phyloP scores from a whole-genome alignment of 768 basidiomycete genomes.

The Trametes maxima region DNA sequence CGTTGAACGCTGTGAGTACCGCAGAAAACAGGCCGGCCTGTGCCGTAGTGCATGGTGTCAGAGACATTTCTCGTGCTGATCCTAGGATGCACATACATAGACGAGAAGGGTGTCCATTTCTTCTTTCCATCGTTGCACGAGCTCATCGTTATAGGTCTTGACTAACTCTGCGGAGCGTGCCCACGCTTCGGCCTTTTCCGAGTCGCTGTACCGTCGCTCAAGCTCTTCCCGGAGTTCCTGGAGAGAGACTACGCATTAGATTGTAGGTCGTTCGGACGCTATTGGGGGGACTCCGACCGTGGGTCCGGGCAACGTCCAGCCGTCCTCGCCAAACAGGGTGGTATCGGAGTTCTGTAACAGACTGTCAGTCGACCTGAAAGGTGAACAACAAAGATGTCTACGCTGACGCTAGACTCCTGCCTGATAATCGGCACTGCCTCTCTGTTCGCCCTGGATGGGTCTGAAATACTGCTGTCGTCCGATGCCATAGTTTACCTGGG shows the following conservation, averaged over 20 bases:
- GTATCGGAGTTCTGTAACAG: too few species aligned
- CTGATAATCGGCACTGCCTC: too few species aligned
- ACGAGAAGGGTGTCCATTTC: constrained; percentile 28
- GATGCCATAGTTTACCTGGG: too few species aligned
- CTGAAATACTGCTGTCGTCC: too few species aligned
- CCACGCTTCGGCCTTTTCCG: constrained; percentile 7
- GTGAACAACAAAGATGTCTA: too few species aligned
- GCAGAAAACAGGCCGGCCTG: constrained; percentile 33
- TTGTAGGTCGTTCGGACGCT: too few species aligned
- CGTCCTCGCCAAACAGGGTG: too few species aligned
- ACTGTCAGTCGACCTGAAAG: too few species aligned
- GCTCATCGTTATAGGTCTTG: constrained; percentile 19
- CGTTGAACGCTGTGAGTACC: constrained; percentile 29
- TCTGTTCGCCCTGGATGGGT: too few species aligned
- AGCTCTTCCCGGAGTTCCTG: constrained; percentile 14
- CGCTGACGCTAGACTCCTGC: too few species aligned
- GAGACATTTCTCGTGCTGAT: neutral
- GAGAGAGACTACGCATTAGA: neutral
- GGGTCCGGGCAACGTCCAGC: too few species aligned
- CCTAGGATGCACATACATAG: constrained; percentile 13
- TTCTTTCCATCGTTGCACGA: constrained; percentile 23
- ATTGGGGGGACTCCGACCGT: too few species aligned
- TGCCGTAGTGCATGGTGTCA: neutral
- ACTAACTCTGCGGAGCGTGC: constrained; percentile 8
- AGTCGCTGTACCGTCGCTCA: neutral